Evolutionary conservation across 2,329 filamentous ascomycete genomes (phyloP), one percentile per base, ranked within the genome.

Genomic region (Arthrinium puccinioides): DNA sequence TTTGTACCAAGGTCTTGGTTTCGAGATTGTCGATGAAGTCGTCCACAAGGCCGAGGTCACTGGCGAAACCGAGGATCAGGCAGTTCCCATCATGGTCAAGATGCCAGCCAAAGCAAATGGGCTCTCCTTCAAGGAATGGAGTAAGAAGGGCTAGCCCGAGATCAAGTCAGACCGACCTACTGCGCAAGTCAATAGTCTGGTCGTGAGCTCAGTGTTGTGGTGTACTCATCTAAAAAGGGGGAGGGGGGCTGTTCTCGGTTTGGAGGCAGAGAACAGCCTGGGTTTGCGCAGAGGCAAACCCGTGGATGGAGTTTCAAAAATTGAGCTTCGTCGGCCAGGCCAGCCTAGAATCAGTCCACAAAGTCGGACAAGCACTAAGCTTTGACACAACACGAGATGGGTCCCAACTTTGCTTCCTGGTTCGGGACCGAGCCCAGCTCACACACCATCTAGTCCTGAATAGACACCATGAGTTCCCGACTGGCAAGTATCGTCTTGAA

Each of bases 341-440:
- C 30, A 13, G 28, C 41, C 27, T 19, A 37, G 33, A 38, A 38
- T 38, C 53, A 55, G 50, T 53, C 40, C 46, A 46, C 47, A 57
- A 55, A 54, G 49, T 67, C 74, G 68, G 86, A 90, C 85, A 89
- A 90, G 87, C 75, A 72, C 86, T 69, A 87, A 80, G 70, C 87
- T 88, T 87, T 94, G 87, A 94, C 82, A 69, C 84, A 87, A 88
- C 84, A 76, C 82, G 59, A 78, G 84, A 87, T 87, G 87, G 84
- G 85, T 87, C 86, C 87, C 72, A 64, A 62, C 50, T 52, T 56
- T 52, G 57, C 56, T 54, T 50, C 47, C 31, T 39, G 41, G 36
- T 41, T 35, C 21, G 24, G 28, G 31, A 41, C 32, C 35, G 39
- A 46, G 42, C 38, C 48, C 45, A 39, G 31, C 43, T 23, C 20